Base-by-base conservation (phyloP, 768 basidiomycete species). In the Pleurotus sapidus region DNA sequence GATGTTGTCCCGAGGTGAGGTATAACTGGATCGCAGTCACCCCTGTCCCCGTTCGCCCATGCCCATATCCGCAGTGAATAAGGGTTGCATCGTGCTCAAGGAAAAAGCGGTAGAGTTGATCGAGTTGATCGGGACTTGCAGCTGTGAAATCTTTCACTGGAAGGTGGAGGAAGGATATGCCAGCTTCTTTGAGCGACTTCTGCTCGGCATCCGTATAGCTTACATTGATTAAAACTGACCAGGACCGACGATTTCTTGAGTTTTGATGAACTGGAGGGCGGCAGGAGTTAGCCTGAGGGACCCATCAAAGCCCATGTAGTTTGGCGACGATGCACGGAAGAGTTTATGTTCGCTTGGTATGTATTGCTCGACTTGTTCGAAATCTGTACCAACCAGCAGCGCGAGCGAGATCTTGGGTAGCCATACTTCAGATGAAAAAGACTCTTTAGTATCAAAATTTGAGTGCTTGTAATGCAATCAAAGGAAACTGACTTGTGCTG, bases 301-400 rank as follows among this genome's bases (percentile, higher is more conserved):
- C 12, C n/a, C 23, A 49, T 59, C 59, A 42, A 43, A 46, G 27
- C 64, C 61, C 0, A 34, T 15, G 48, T 67, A 67, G 55, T 60
- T 62, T 24, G 66, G 62, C 2, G 67, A 55, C 1, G 66, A 68
- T 20, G 67, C 45, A 34, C 66, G 66, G 39, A 63, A 59, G 27
- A 65, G 66, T 15, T 51, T 50, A 30, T 61, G 64, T 20, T 56
- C 57, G 5, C 3, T 46, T 11, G 58, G 61, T 8, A 65, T 58
- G 9, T 18, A 49, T 2, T 51, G 11, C 5, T 56, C 64, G 46
- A 62, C 65, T 11, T 49, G 49, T 6, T 27, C 54, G 42, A 63
- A 63, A 67, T 47, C 54, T 45, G n/a, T 56, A 11, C 65, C 63
- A 67, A 39, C 59, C 60, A 20, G 39, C 51, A 18, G 51, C 20